Percentiles rank a stretch among this genome's conserved stretches.
Evolutionary conservation across 805 yeast genomes (phyloP).

Genomic region (Gaillardinia entomophila): DNA sequence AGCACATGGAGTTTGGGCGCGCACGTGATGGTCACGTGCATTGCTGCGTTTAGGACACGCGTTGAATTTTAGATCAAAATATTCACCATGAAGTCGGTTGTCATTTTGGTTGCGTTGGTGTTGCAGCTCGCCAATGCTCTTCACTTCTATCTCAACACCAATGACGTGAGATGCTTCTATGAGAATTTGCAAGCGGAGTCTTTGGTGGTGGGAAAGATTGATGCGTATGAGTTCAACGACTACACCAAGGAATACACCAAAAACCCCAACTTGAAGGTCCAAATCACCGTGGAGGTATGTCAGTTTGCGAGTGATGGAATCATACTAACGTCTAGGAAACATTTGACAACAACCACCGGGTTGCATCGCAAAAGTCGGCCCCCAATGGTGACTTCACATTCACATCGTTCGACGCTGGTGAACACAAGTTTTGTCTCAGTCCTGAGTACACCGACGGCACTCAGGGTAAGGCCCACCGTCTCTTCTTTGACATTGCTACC

Average conservation of each 20-base stretch:
- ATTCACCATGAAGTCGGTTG: not conserved
- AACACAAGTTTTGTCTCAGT: conserved; percentile 72
- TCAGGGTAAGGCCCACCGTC: conserved; percentile 54
- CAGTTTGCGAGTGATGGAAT: not conserved
- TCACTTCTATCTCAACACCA: conserved; percentile 76
- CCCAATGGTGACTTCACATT: conserved; percentile 68
- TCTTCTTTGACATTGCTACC: conserved; percentile 66
- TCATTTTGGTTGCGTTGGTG: not conserved
- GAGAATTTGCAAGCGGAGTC: conserved; percentile 75
- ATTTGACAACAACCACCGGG: conserved; percentile 79
- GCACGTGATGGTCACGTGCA: not conserved
- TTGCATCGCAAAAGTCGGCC: conserved; percentile 58
- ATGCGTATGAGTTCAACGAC: conserved; percentile 57
- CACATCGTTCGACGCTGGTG: conserved; percentile 79
- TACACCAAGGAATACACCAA: conserved; percentile 42
- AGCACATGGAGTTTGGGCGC: too few species aligned
- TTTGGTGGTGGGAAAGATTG: conserved; percentile 72
- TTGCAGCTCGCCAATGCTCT: conserved; percentile 36
- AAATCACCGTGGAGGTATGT: conserved; percentile 61
- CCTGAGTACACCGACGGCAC: conserved; percentile 66
- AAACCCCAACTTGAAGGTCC: conserved; percentile 53
- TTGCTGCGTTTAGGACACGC: not conserved
- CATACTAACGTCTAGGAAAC: conserved; percentile 33
- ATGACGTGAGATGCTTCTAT: conserved; percentile 73
- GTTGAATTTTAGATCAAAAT: not conserved